These are phyloP conservation scores for Stemphylium beticola DNA, from an alignment of 2,329 filamentous ascomycete genomes.

Conservation along the genomic window DNA sequence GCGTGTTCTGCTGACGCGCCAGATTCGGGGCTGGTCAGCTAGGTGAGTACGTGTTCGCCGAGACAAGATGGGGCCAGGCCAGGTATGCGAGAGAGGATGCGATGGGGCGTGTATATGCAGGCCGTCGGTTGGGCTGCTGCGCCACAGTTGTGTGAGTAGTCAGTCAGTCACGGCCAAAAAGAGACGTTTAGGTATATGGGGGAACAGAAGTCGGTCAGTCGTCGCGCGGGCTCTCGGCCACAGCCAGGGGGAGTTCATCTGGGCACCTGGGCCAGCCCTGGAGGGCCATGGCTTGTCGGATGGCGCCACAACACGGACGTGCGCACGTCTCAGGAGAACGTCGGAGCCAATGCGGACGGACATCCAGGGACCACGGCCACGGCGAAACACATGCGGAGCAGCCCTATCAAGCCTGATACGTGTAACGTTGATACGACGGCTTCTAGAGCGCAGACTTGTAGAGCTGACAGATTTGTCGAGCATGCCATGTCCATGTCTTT, in stretches of 20 bases:
- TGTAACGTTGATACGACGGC: not conserved
- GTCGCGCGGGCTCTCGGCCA: not conserved
- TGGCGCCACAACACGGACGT: slow-evolving; percentile 21
- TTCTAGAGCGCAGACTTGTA: not conserved
- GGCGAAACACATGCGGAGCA: slow-evolving; percentile 16
- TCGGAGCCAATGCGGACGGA: slow-evolving; percentile 24
- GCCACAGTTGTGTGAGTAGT: not conserved
- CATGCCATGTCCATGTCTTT: too few species aligned
- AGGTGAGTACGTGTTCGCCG: slow-evolving; percentile 3
- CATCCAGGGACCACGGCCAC: slow-evolving; percentile 6
- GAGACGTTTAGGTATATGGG: not conserved
- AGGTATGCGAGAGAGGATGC: not conserved
- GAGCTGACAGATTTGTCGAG: too few species aligned
- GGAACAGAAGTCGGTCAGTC: not conserved
- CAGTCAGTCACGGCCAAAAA: not conserved
- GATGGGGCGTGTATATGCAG: slow-evolving; percentile 1
- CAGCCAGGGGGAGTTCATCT: slow-evolving; percentile 5
- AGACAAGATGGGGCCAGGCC: slow-evolving; percentile 5
- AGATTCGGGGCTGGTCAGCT: too few species aligned
- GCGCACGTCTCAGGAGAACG: slow-evolving; percentile 38
- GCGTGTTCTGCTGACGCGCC: too few species aligned
- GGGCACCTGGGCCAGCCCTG: too few species aligned
- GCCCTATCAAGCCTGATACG: slow-evolving; percentile 3
- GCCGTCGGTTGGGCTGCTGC: not conserved
- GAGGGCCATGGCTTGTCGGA: not conserved